Evolutionary conservation across 331 rosid species (phyloP).

Genomic region (Quercus phellos): DNA sequence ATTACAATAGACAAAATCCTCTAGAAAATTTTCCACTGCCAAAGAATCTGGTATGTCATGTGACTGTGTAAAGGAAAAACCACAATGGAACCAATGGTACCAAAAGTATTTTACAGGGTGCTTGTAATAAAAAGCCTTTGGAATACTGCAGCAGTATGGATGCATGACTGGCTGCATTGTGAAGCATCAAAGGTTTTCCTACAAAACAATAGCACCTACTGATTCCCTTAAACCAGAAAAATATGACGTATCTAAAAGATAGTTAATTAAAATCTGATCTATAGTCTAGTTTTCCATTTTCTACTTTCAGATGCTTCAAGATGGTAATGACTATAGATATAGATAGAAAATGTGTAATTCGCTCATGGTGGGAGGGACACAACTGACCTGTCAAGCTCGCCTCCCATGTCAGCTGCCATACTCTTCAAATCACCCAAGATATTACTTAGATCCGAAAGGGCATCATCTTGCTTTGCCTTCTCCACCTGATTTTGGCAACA

Average conservation of each 20-base stretch:
- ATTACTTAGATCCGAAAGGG: slow-evolving; percentile 67
- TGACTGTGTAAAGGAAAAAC: not conserved
- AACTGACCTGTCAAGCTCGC: slow-evolving; percentile 69
- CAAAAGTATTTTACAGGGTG: not conserved
- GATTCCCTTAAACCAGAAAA: too few species aligned
- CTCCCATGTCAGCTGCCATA: slow-evolving; percentile 83
- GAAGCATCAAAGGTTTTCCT: too few species aligned
- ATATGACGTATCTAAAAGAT: not conserved
- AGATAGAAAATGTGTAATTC: not conserved
- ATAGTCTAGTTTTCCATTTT: not conserved
- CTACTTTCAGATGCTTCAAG: not conserved
- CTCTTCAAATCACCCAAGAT: slow-evolving; percentile 92
- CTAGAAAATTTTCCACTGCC: not conserved
- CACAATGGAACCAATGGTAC: not conserved
- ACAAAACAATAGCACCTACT: too few species aligned
- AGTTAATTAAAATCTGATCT: not conserved
- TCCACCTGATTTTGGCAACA: slow-evolving; percentile 39
- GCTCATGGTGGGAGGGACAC: too few species aligned
- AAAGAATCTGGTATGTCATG: not conserved
- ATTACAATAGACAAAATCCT: not conserved
- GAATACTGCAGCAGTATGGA: not conserved
- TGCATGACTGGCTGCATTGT: too few species aligned
- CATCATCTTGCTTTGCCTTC: slow-evolving; percentile 86
- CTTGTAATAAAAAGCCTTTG: not conserved
- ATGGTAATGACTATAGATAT: not conserved